A percentile compares a stretch with the other conserved stretches of the same genome.
Conservation (phyloP, 345 rosid species). For the Camelina neglecta region DNA sequence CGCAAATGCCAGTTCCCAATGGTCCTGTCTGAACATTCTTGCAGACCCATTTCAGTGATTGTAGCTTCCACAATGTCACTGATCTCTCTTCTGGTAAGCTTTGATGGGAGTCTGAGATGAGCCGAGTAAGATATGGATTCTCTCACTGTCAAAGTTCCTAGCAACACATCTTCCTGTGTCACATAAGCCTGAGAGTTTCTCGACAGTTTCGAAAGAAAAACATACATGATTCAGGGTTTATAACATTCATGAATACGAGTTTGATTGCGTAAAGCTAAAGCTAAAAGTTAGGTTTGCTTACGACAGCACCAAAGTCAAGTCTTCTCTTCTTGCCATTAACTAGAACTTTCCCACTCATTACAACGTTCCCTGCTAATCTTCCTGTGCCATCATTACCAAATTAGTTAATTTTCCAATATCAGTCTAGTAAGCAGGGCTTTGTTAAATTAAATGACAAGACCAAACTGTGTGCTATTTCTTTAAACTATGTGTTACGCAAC, state of each 20-base stretch:
- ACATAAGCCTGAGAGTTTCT: slow-evolving; percentile 67
- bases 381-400: slow-evolving; percentile 53
- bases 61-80: slow-evolving; percentile 60
- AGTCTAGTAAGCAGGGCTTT: no score
- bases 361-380: slow-evolving; percentile 80
- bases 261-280: background rate
- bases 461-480: no score
- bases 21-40: slow-evolving; percentile 66
- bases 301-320: slow-evolving; percentile 60
- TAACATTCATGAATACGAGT: background rate
- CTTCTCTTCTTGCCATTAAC: slow-evolving; percentile 85
- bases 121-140: slow-evolving; percentile 79
- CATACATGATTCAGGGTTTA: background rate
- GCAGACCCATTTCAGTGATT: slow-evolving; percentile 71
- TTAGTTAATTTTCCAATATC: background rate
- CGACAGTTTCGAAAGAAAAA: background rate
- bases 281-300: slow-evolving; percentile 49
- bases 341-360: slow-evolving; percentile 90
- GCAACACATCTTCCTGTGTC: slow-evolving; percentile 74
- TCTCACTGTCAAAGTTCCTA: slow-evolving; percentile 80
- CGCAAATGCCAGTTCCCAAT: slow-evolving; percentile 84
- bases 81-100: slow-evolving; percentile 53
- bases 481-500: no score
- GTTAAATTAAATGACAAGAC: no score
- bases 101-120: slow-evolving; percentile 63